Evolutionary conservation across 495 filamentous ascomycete species (phyloP), one percentile per base, ranked within the genome.

Genomic region (Aspergillus sclerotiicarbonarius): DNA sequence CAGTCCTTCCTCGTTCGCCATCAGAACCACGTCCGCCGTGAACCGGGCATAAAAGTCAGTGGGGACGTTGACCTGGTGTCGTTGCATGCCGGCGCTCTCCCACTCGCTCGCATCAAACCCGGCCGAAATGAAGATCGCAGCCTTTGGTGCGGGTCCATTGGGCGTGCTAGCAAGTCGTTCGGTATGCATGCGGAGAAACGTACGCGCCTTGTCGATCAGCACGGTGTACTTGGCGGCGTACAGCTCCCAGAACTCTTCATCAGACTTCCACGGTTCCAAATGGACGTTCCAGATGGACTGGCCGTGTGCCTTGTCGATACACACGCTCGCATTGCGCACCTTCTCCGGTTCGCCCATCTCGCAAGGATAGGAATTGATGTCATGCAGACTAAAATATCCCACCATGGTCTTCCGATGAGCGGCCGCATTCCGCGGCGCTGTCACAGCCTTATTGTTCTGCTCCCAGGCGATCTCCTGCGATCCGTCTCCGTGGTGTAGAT

Each of bases 211-310:
- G 0, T 90, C 80, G 10, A 98, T 76, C 53, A 98, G 69, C 0
- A 86, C 67, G 2, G 76, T 75, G 65, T 98, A 98, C 57, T 84
- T 86, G 8, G 77, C 80, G 58, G 88, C 82, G 65, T 98, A 98
- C 16, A 95, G 67, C 16, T 80, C 77, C 92, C 95, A 98, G 64
- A 98, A 98, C 8, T 96, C 90, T 0, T 80, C 75, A 33, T 88
- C 80, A 0, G 81, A 88, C 58, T 87, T 88, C 89, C 94, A 98
- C 0, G 87, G 78, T 61, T 96, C 85, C 8, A 98, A 72, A 67
- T 98, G 95, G n/a, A 96, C 83, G 64, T 98, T 98, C 89, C 93
- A 97, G 44, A 98, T 86, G 21, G 83, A 91, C 68, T 98, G 94
- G 8, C 88, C 87, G 67, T 97, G 92, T 1, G 92, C 90, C 57